phyloP scores from a whole-genome alignment of 2,329 filamentous ascomycete species.

The Pseudophaeomoniella oleicola region DNA sequence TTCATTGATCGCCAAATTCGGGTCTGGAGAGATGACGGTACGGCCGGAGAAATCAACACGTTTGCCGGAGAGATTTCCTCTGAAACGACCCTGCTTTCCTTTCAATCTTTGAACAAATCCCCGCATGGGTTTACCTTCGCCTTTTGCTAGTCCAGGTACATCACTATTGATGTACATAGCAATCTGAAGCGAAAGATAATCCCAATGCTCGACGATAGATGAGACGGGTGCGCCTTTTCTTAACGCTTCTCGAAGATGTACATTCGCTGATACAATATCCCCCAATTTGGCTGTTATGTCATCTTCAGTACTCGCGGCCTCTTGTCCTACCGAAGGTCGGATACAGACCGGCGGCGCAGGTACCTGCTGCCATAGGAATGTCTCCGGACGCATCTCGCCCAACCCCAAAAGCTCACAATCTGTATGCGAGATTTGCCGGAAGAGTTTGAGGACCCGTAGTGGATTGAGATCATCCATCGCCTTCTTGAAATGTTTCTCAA shows the following conservation, averaged over 20 bases:
- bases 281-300: conserved; percentile 94
- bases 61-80: conserved; percentile 93
- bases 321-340: conserved; percentile 83
- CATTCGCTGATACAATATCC: conserved; percentile 87
- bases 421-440: conserved; percentile 68
- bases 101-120: conserved; percentile 93
- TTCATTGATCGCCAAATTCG: conserved; percentile 83
- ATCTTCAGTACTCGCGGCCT: conserved; percentile 86
- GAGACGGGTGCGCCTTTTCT: conserved; percentile 71
- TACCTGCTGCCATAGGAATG: conserved; percentile 95
- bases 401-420: conserved; percentile 89
- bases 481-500: conserved; percentile 83
- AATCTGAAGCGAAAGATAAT: conserved; percentile 86
- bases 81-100: conserved; percentile 92
- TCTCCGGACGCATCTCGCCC: conserved; percentile 81
- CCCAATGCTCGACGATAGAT: conserved; percentile 96
- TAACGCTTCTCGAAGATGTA: conserved; percentile 68
- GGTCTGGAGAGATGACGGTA: conserved; percentile 95
- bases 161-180: conserved; percentile 98
- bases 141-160: conserved; percentile 79
- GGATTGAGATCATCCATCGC: conserved; percentile 92
- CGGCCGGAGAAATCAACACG: conserved; percentile 96
- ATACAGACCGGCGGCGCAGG: conserved; percentile 91
- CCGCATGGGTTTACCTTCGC: conserved; percentile 73
- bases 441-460: conserved; percentile 73